A percentile compares a stretch with the other conserved stretches of the same genome.
These are phyloP conservation scores for Lipomyces lipofer DNA, from an alignment of 805 yeast genomes.

Conservation along the genomic window DNA sequence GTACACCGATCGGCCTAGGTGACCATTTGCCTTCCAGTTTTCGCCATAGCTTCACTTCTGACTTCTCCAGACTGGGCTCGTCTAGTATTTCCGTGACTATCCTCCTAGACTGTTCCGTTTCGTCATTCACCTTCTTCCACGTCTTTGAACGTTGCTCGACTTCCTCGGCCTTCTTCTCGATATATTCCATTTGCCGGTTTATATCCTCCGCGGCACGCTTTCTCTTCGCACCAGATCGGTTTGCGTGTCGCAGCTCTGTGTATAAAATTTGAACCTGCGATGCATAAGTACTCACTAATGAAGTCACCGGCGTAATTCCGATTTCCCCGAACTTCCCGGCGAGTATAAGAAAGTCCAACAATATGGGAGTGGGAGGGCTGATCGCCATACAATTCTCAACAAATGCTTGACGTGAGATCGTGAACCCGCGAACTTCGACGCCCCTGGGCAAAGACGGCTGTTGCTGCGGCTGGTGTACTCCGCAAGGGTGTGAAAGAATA, in stretches of 20 bases:
- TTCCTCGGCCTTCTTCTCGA: neutral
- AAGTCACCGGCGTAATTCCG: neutral
- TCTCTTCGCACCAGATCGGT: neutral
- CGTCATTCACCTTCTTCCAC: neutral
- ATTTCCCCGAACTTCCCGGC: neutral
- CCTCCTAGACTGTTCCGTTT: no score
- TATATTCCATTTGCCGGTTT: neutral
- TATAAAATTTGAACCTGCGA: conserved; percentile 9
- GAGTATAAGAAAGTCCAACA: conserved; percentile 1
- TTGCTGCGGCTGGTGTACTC: neutral
- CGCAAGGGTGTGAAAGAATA: conserved; percentile 13
- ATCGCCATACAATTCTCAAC: neutral
- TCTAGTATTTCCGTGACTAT: neutral
- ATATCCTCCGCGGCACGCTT: neutral
- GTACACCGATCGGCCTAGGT: conserved; percentile 15
- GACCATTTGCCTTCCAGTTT: conserved; percentile 9
- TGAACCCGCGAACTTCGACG: neutral
- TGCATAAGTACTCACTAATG: conserved; percentile 2
- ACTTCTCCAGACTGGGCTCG: neutral
- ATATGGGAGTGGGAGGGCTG: conserved; percentile 4
- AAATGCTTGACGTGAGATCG: neutral
- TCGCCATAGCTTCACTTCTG: neutral
- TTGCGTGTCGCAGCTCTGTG: neutral
- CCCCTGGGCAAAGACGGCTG: neutral
- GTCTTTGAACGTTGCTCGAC: neutral